phyloP scores from a whole-genome alignment of 176 grass and related monocot genomes.

The Triticum monococcum region DNA sequence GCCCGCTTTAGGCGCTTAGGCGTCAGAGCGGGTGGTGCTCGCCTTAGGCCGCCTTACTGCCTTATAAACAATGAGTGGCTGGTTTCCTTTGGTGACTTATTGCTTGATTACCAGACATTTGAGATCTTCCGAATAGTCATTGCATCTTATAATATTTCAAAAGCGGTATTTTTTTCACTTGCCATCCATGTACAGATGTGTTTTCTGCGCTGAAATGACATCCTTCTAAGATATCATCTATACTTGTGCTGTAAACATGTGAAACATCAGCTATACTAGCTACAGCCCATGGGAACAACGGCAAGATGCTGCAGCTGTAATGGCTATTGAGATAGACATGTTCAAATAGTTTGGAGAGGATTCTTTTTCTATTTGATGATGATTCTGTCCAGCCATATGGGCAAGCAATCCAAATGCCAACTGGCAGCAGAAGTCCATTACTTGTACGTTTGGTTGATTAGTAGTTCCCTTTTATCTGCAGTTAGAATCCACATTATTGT shows the following conservation, averaged over 20 bases:
- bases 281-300: background rate
- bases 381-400: background rate
- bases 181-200: background rate
- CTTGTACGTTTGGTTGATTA: background rate
- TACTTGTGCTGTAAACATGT: background rate
- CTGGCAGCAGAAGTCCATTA: background rate
- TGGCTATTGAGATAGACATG: background rate
- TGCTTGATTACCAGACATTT: background rate
- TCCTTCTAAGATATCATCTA: background rate
- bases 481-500: background rate
- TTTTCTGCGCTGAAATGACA: background rate
- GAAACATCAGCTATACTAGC: background rate
- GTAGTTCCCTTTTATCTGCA: background rate
- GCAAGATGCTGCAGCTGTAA: background rate
- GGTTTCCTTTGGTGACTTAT: background rate
- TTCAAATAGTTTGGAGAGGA: background rate
- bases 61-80: background rate
- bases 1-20: too few species aligned
- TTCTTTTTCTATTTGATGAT: background rate
- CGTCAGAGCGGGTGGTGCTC: too few species aligned
- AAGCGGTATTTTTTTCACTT: background rate
- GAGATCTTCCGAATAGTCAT: background rate
- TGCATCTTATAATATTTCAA: background rate
- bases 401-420: background rate
- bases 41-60: too few species aligned